phyloP scores from a whole-genome alignment of 768 basidiomycete genomes.

The Lactarius pseudohatsudake region DNA sequence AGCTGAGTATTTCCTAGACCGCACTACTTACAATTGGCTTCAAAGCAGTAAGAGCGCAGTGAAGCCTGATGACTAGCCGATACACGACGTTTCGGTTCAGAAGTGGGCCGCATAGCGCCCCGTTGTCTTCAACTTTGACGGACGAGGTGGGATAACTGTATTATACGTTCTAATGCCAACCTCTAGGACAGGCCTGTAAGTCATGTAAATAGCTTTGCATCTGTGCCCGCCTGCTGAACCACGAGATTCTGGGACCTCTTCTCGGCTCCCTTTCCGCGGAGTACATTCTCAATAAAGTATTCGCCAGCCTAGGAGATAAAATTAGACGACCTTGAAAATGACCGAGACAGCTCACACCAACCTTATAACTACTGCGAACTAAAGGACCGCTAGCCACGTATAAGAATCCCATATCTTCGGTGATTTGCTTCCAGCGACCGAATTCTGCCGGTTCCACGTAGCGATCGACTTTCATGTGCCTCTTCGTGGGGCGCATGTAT shows the following conservation, averaged over 20 bases:
- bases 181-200: neutral
- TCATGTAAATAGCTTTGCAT: constrained; percentile 15
- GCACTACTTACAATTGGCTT: neutral
- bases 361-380: constrained; percentile 97
- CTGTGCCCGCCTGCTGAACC: constrained; percentile 9
- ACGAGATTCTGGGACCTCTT: constrained; percentile 41
- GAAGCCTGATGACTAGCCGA: neutral
- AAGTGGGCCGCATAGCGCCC: neutral
- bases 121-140: neutral
- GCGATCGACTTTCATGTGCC: constrained; percentile 98
- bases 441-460: constrained; percentile 96
- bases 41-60: neutral
- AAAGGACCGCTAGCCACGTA: constrained; percentile 97
- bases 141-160: neutral
- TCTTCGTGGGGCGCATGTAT: constrained; percentile 99
- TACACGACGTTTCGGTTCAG: neutral
- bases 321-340: constrained; percentile 8
- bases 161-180: constrained; percentile 3
- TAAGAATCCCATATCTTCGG: constrained; percentile 92
- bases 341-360: constrained; percentile 36
- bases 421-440: constrained; percentile 83
- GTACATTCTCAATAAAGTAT: constrained; percentile 90
- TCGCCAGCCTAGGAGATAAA: constrained; percentile 77
- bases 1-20: neutral
- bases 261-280: constrained; percentile 57